Conservation (phyloP, 768 basidiomycete species). For the Lactarius akahatsu region DNA sequence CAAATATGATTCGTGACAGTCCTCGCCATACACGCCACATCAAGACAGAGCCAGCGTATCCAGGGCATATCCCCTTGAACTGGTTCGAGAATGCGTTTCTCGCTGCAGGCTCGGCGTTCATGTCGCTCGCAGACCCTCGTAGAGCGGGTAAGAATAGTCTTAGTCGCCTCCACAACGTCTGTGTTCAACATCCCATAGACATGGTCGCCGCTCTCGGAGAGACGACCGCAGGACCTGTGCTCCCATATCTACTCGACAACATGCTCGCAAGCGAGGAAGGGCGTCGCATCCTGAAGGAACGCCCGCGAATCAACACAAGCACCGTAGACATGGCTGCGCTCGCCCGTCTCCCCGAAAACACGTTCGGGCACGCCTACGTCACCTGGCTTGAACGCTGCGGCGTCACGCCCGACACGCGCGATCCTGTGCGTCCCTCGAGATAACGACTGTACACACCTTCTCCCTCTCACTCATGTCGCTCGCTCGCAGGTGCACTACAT, state of each 20-base stretch:
- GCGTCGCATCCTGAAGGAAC: constrained; percentile 74
- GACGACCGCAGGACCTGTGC: constrained; percentile 78
- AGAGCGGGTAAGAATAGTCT: constrained; percentile 66
- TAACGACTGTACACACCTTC: not conserved
- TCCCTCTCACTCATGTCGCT: constrained; percentile 8
- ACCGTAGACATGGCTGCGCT: constrained; percentile 74
- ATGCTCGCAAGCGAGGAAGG: constrained; percentile 85
- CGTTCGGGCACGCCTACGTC: constrained; percentile 82
- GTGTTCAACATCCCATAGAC: constrained; percentile 48
- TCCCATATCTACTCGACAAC: constrained; percentile 69
- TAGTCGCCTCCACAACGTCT: not conserved
- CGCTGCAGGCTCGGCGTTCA: constrained; percentile 80
- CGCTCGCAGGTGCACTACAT: constrained; percentile 82
- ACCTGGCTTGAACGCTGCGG: constrained; percentile 88
- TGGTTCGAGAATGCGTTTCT: constrained; percentile 83
- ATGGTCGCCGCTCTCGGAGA: constrained; percentile 95
- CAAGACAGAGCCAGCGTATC: constrained; percentile 51
- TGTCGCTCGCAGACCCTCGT: constrained; percentile 76
- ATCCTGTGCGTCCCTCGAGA: constrained; percentile 57
- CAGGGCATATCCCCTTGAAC: constrained; percentile 79
- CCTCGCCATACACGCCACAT: constrained; percentile 20
- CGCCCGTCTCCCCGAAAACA: constrained; percentile 66
- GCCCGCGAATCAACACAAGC: constrained; percentile 75
- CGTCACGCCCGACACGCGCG: constrained; percentile 91
- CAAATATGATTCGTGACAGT: not conserved